These are phyloP conservation scores for Diaporthe caulivora DNA, from an alignment of 2,329 filamentous ascomycete genomes.

Conservation along the genomic window DNA sequence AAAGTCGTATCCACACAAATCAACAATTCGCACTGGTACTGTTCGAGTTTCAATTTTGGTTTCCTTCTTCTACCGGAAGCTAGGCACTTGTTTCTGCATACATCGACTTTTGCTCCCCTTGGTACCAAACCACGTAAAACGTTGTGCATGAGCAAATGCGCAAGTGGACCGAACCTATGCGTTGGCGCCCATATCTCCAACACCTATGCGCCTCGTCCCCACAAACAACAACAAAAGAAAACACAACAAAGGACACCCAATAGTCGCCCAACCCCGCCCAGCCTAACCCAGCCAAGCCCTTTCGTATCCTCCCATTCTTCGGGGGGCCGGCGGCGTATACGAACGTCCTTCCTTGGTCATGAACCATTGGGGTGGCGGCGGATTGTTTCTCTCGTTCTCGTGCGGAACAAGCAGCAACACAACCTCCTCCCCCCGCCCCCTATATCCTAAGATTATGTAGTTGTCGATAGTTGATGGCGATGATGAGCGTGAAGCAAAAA, in stretches of 20 bases:
- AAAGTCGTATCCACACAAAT: not conserved
- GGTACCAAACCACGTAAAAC: slow-evolving; percentile 27
- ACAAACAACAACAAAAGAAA: slow-evolving; percentile 8
- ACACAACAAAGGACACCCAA: not conserved
- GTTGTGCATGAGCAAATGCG: slow-evolving; percentile 15
- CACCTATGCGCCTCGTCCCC: not conserved
- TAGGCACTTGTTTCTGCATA: slow-evolving; percentile 16
- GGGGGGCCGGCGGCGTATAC: not conserved
- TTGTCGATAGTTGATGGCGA: slow-evolving; percentile 20
- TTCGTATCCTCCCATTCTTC: slow-evolving; percentile 7
- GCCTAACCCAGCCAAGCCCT: not conserved
- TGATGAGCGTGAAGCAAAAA: slow-evolving; percentile 1
- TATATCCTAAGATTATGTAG: slow-evolving; percentile 34
- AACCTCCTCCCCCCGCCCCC: not conserved
- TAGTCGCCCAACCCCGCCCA: not conserved
- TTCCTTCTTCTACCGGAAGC: slow-evolving; percentile 10
- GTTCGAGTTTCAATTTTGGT: not conserved
- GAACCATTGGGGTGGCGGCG: not conserved
- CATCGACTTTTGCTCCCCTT: slow-evolving; percentile 13
- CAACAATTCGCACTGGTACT: too few species aligned
- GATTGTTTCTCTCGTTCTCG: not conserved
- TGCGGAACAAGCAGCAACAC: not conserved
- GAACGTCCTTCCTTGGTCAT: not conserved
- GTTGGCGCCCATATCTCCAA: slow-evolving; percentile 23
- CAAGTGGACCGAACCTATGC: slow-evolving; percentile 9